Conservation (phyloP, 768 basidiomycete genomes). For the Clavaria fumosa region DNA sequence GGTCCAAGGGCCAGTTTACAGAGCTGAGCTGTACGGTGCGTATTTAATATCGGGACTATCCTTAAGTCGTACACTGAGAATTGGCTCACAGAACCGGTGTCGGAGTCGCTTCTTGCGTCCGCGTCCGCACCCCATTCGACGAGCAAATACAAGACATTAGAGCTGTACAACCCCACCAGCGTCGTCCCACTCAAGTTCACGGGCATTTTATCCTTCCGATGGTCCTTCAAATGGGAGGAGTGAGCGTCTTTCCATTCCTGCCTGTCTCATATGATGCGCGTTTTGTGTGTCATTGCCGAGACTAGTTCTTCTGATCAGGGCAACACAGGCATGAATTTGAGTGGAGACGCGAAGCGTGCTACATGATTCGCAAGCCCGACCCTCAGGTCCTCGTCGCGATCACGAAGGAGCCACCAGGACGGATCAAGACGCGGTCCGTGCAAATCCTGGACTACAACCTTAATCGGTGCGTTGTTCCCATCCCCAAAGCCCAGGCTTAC, state of each 20-base stretch:
- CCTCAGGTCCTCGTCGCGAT: slow-evolving; percentile 75
- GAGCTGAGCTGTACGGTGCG: slow-evolving; percentile 54
- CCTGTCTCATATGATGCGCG: neutral
- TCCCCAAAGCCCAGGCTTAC: too few relatives aligned
- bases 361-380: slow-evolving; percentile 70
- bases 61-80: neutral
- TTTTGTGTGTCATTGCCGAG: neutral
- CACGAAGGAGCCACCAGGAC: slow-evolving; percentile 58
- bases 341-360: slow-evolving; percentile 78
- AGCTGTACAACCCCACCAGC: slow-evolving; percentile 58
- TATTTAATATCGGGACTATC: neutral
- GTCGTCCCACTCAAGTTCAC: slow-evolving; percentile 59
- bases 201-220: slow-evolving; percentile 58
- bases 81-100: slow-evolving; percentile 42
- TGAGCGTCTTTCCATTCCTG: slow-evolving; percentile 23
- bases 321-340: slow-evolving; percentile 58
- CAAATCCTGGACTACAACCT: slow-evolving; percentile 81
- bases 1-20: slow-evolving; percentile 37
- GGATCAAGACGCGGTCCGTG: slow-evolving; percentile 45
- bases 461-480: slow-evolving; percentile 36
- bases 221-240: slow-evolving; percentile 77
- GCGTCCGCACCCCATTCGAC: slow-evolving; percentile 48
- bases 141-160: slow-evolving; percentile 59
- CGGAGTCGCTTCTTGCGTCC: slow-evolving; percentile 54
- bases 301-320: slow-evolving; percentile 1